Conservation (phyloP, 2,329 filamentous ascomycete species). For the Alternaria triticimaculans region DNA sequence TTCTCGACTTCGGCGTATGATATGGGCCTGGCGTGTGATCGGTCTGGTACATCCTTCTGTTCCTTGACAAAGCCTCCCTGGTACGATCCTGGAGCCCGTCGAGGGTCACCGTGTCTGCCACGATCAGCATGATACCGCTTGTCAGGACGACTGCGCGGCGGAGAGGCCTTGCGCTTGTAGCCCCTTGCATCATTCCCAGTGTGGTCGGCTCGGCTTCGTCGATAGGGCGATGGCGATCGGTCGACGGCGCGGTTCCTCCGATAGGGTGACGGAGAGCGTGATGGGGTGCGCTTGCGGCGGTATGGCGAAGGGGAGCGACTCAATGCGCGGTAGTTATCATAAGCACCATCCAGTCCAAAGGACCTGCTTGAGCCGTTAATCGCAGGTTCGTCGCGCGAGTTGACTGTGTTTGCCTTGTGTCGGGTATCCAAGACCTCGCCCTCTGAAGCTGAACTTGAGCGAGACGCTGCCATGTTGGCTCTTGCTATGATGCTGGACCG, state of each 20-base stretch:
- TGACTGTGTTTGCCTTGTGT: constrained; percentile 46
- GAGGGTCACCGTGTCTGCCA: constrained; percentile 60
- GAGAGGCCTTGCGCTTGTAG: constrained; percentile 52
- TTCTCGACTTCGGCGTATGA: constrained; percentile 48
- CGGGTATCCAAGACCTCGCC: constrained; percentile 36
- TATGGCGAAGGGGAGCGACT: constrained; percentile 44
- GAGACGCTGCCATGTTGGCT: constrained; percentile 31
- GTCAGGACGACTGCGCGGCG: constrained; percentile 48
- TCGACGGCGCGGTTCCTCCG: constrained; percentile 28
- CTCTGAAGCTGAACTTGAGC: constrained; percentile 38
- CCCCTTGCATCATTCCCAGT: constrained; percentile 41
- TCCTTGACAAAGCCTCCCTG: constrained; percentile 15
- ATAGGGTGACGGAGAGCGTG: constrained; percentile 39
- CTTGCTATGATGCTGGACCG: constrained; percentile 5
- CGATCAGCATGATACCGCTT: constrained; percentile 62
- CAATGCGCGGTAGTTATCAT: constrained; percentile 32
- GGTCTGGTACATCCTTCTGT: constrained; percentile 14
- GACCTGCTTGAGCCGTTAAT: constrained; percentile 46
- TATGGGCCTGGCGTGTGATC: constrained; percentile 29
- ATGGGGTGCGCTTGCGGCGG: constrained; percentile 30
- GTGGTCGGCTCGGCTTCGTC: constrained; percentile 30
- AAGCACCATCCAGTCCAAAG: constrained; percentile 37
- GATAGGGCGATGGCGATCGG: constrained; percentile 40
- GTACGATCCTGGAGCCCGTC: constrained; percentile 58
- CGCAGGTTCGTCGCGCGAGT: constrained; percentile 34